phyloP scores from a whole-genome alignment of 2,329 filamentous ascomycete genomes.

The Trichoderma hamatum region DNA sequence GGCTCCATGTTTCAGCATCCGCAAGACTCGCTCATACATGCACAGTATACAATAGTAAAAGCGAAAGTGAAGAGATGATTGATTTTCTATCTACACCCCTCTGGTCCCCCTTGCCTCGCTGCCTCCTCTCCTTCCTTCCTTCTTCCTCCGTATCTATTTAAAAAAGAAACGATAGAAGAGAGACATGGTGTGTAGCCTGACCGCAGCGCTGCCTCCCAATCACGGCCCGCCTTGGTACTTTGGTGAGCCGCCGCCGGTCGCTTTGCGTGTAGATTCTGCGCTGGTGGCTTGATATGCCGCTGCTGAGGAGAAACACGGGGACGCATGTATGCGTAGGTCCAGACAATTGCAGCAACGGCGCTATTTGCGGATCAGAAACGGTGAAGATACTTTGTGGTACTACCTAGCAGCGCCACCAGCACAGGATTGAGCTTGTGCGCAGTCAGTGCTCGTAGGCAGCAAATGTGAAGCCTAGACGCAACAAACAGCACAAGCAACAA shows the following conservation, averaged over 20 bases:
- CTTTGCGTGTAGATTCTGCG: not conserved
- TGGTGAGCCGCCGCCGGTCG: not conserved
- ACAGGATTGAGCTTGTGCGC: not conserved
- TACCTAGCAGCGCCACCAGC: not conserved
- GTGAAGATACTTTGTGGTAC: not conserved
- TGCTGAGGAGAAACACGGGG: not conserved
- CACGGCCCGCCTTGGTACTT: slow-evolving; percentile 1
- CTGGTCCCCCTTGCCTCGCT: not conserved
- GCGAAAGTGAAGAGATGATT: not conserved
- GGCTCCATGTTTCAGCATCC: not conserved
- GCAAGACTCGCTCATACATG: not conserved
- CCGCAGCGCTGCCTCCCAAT: slow-evolving; percentile 4
- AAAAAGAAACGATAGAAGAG: not conserved
- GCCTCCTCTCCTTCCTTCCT: not conserved
- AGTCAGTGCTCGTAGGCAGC: not conserved
- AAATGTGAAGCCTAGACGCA: not conserved
- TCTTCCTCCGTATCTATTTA: slow-evolving; percentile 2
- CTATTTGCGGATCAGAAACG: not conserved
- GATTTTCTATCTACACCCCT: not conserved
- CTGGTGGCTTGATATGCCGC: not conserved
- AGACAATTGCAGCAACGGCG: not conserved
- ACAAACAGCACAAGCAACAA: not conserved
- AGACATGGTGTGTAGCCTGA: slow-evolving; percentile 4
- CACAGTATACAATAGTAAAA: not conserved
- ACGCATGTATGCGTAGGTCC: not conserved